phyloP scores from a whole-genome alignment of 73 alveolate genomes.

The Paramecium tetraurelia region DNA sequence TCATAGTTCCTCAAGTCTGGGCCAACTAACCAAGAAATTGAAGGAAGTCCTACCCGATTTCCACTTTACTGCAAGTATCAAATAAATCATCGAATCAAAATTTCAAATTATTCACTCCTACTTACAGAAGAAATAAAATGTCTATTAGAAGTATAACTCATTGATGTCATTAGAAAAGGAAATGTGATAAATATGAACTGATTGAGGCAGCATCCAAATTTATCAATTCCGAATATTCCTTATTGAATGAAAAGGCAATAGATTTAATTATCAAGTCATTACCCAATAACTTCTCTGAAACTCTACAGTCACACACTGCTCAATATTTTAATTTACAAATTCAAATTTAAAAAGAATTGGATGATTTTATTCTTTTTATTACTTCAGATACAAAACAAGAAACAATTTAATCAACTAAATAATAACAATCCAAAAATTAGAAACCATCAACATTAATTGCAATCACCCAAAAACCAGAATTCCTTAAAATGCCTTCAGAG shows the following conservation, averaged over 20 bases:
- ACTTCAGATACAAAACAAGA: not conserved
- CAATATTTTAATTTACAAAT: not conserved
- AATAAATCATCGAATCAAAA: not conserved
- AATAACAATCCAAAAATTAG: not conserved
- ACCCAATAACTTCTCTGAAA: not conserved
- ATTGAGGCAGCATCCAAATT: conserved; percentile 19
- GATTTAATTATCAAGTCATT: not conserved
- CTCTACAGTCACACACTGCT: not conserved
- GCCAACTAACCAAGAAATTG: not conserved
- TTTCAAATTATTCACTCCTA: not conserved
- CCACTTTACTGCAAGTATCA: not conserved
- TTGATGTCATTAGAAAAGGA: not conserved
- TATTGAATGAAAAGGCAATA: not conserved
- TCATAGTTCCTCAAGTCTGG: not conserved
- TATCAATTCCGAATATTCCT: not conserved
- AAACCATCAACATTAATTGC: not conserved
- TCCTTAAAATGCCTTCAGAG: not conserved
- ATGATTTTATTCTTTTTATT: not conserved
- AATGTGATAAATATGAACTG: not conserved
- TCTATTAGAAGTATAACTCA: not conserved
- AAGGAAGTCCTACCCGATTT: not conserved
- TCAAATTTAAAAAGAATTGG: conserved; percentile 38
- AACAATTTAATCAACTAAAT: not conserved
- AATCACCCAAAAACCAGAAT: not conserved
- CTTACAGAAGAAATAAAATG: not conserved